Evolutionary conservation across 306 rosid species (phyloP), one percentile per base, ranked within the genome.

Genomic region (Cucurbita argyrosperma): DNA sequence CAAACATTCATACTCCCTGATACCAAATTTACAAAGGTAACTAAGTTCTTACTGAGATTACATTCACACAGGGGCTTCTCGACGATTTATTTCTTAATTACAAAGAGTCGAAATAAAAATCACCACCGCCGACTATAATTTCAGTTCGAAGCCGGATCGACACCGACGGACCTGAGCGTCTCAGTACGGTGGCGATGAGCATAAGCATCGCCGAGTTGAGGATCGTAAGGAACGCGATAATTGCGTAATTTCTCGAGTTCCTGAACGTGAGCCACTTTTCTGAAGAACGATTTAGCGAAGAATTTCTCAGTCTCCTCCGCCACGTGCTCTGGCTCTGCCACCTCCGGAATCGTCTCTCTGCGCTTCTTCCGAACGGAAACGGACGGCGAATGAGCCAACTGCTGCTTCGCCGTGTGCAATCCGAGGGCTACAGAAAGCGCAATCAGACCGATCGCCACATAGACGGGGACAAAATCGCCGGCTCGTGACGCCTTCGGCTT

Each of bases 291-390:
- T 0, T 84, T 76, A 19, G 61, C 79, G 0, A 83, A 0, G 47
- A 53, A 80, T 18, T 65, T 84, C 0, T 85, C 82, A 0, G 96
- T 38, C 30, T 87, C 86, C 53, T 78, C 92, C 10, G 66, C 76
- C 72, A 93, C 96, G 37, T 75, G 88, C 2, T 89, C 92, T 0
- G 98, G 98, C 72, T 90, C 98, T 56, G 82, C 88, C 80, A 93
- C 97, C 83, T 93, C 98, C 15, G 97, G 90, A 10, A 93, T 59
- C 14, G 85, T 89, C 88, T 89, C 94, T 69, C 97, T 79, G 72
- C 96, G 78, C 42, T 71, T 55, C 85, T 90, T 93, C 82, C 76
- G 85, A 57, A 93, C 97, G 8, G 62, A 69, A 76, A 93, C 98
- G 0, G 77, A 62, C 1, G 97, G 98, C 14, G 81, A 63, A 15